Base-by-base conservation (phyloP, 352 stramenopile genomes). In the Phytophthora aleatoria region DNA sequence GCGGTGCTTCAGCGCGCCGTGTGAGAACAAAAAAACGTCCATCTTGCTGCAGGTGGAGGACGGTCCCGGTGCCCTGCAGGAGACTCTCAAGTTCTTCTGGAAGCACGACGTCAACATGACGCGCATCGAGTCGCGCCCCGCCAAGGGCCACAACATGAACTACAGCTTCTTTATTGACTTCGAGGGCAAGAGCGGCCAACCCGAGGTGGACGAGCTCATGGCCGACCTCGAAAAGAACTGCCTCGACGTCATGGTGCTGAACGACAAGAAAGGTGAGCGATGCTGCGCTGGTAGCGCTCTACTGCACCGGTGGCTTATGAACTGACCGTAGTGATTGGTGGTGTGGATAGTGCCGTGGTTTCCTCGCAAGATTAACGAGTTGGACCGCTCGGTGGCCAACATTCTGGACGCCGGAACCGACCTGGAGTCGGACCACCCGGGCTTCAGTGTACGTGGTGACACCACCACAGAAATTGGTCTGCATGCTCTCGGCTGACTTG, bases 101-200 rank as follows among this genome's bases (percentile, higher is more conserved):
- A 98, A 98, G 69, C 95, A 98, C 74, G 91, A 98, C 63, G 82
- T 99, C 30, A 99, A 98, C 79, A 95, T 99, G 77, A 98, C 92
- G 38, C 87, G 94, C 52, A 98, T 99, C 67, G 97, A 99, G 83
- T 98, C 89, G 30, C 91, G 95, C 31, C 96, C 96, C 10, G 76
- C 87, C 41, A 97, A 92, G 77, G 74, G 79, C 16, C 68, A 89
- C 78, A 82, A 85, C 79, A 74, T 81, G 69, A 83, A 89, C 67
- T 86, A 97, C 76, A 94, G 96, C 60, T 98, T 99, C 73, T 98
- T 91, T 77, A 88, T 98, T 31, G 91, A 97, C 69, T 97, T 97
- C 69, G 80, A 98, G 59, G 93, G 94, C 50, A 89, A 85, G 48
- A 76, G 84, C 41, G 90, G 89, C 13, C 84, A 98, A 50, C 6